These are phyloP conservation scores for Trametes meyenii DNA, from an alignment of 768 basidiomycete species.

Conservation along the genomic window DNA sequence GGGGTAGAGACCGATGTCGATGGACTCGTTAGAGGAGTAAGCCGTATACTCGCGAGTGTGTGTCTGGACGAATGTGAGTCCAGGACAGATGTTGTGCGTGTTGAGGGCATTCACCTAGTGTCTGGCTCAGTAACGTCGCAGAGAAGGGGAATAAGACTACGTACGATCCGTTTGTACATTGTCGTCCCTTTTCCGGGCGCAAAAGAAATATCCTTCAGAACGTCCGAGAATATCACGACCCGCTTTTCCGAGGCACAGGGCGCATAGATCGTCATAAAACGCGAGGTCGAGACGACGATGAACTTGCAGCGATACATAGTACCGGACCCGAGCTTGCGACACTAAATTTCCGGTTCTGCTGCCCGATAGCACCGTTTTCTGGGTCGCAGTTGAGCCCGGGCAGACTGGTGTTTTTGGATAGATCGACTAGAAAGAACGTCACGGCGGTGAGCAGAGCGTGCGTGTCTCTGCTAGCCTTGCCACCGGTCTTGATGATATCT, in stretches of 20 bases:
- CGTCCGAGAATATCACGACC: not conserved
- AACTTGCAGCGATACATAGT: not conserved
- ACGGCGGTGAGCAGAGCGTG: not conserved
- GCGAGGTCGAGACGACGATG: not conserved
- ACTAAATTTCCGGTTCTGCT: not conserved
- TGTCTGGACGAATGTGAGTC: not conserved
- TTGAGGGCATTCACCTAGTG: not conserved
- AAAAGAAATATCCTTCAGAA: not conserved
- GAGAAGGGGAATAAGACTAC: not conserved
- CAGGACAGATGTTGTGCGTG: not conserved
- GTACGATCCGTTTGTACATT: not conserved
- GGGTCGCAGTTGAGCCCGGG: not conserved
- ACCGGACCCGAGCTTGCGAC: not conserved
- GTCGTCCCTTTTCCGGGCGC: not conserved
- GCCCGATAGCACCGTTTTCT: not conserved
- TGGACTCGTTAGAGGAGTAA: not conserved
- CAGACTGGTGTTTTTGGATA: no score
- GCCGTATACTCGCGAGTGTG: not conserved
- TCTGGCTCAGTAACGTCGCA: not conserved
- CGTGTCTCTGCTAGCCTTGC: no score
- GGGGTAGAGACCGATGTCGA: conserved; percentile 2
- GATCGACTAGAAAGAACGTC: not conserved
- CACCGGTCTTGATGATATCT: no score
- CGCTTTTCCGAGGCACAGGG: not conserved
- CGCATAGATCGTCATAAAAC: not conserved